Base-by-base conservation (phyloP, 2,329 filamentous ascomycete species). In the Pestalotiopsis sp. region DNA sequence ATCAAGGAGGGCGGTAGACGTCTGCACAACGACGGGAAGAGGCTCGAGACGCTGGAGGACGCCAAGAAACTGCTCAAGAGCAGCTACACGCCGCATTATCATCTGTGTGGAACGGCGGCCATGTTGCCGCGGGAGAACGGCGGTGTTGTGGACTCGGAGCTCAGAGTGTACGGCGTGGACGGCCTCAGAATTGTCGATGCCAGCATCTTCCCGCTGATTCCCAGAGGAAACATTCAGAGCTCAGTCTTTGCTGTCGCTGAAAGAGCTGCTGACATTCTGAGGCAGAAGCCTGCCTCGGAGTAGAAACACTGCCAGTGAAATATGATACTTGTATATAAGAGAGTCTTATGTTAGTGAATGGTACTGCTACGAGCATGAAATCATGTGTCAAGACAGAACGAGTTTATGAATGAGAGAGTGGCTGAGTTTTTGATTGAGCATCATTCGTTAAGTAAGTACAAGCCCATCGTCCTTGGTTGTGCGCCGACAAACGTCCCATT, bases 61-160 rank as follows among this genome's bases (percentile, higher is more conserved):
- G 80, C 80, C 3, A 76, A 71, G 60, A 75, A 80, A 56, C 75
- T 81, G 30, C 78, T 82, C 26, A 73, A 76, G 2, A 73, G 74
- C 44, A 69, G 73, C 0, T 73, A 77, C 64, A 78, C 81, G 4
- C 78, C 78, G 6, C 75, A 76, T 44, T 87, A 83, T 71, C 85
- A 88, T 73, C 80, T 83, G 0, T 75, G 79, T 2, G 84, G 86
- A 13, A 86, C 83, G n/a, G 81, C 81, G 58, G 80, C 69, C 2
- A 73, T 74, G 71, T 61, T 70, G 1, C 70, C 71, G 10, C 52
- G 64, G 1, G 48, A 61, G 2, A 56, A 44, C 0, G 66, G 71
- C 3, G 72, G 72, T 1, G 71, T 74, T 1, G 73, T 74, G 1
- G 67, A 72, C 55, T 20, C 22, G 5, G 1, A 48, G 0, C 60